Evolutionary conservation across 371 early-diverging fungal genomes (phyloP), one percentile per base, ranked within the genome.

Genomic region (Polyrhizophydium stewartii): DNA sequence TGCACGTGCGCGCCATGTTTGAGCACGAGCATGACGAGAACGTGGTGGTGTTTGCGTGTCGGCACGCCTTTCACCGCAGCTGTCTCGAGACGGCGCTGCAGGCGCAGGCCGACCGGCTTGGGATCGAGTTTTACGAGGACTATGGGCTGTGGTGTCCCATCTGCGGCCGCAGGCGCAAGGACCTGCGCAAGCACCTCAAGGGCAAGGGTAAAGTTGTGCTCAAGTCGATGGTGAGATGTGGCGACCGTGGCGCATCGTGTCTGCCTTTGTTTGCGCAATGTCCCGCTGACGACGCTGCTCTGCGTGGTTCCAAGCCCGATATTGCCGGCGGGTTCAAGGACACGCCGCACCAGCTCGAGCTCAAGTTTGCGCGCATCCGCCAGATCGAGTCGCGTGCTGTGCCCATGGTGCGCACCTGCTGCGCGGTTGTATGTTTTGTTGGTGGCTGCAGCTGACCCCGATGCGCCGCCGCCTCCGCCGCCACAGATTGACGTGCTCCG

Each of bases 31-130:
- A 37, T 7, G n/a, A 24, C 24, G 67, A 67, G 24, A 30, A 37
- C 21, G 37, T 70, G 32, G 63, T 61, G 25, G 59, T 71, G 25
- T 66, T 71, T 59, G 49, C 32, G 17, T 74, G 75, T 40, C 61
- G 64, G 0, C 75, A 74, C 55, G 51, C 64, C 1, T 74, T 64
- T 50, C 75, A 74, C 65, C 58, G 33, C n/a, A 53, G 37, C 28
- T 74, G 74, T 56, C 58, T 74, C 52, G 57, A 60, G 53, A 35
- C 22, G 25, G 61, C 61, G 40, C 58, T 69, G 51, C 59, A 62
- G n/a, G 25, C 38, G 32, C 24, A 3, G 30, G 55, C 27, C n/a
- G 32, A 55, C 10, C 25, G 25, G 28, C 3, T 47, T 3, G 49
- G 25, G 3, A 3, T 47, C 7, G 49, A 47, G 7, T 3, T 3